A percentile compares a stretch with the other conserved stretches of the same genome.
phyloP scores from a whole-genome alignment of 2,329 filamentous ascomycete species.

The Colletotrichum salicis region DNA sequence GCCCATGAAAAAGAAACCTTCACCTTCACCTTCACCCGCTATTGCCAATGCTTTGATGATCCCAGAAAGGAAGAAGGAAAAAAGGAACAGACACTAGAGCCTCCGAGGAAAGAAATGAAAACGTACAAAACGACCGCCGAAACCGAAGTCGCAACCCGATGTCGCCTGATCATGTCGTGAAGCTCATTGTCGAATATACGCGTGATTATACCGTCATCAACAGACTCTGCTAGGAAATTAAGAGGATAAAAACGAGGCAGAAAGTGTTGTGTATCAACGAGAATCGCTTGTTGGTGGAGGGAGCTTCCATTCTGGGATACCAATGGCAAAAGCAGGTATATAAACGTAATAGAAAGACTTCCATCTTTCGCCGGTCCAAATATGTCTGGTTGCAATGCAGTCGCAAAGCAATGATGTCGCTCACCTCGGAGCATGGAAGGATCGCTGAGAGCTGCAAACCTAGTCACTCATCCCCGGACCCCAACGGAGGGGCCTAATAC shows the following conservation, averaged over 20 bases:
- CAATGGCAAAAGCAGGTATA: conserved; percentile 17
- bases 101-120: neutral
- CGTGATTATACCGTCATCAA: conserved; percentile 30
- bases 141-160: conserved; percentile 20
- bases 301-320: conserved; percentile 17
- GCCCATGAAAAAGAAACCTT: neutral
- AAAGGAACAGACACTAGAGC: neutral
- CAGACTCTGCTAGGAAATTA: conserved; percentile 1
- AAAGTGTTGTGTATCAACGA: conserved; percentile 7
- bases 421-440: conserved; percentile 19
- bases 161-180: conserved; percentile 33
- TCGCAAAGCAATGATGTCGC: conserved; percentile 8
- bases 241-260: neutral
- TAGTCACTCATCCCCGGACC: conserved; percentile 30
- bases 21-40: conserved; percentile 20
- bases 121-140: conserved; percentile 26
- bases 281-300: neutral
- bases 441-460: conserved; percentile 33
- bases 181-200: conserved; percentile 21
- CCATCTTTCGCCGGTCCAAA: neutral
- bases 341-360: conserved; percentile 9
- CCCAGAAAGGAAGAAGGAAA: neutral
- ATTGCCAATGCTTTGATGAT: conserved; percentile 20
- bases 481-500: conserved; percentile 22
- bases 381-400: neutral